phyloP scores from a whole-genome alignment of 2,329 filamentous ascomycete species.

The Rhexocercosporidium sp. region DNA sequence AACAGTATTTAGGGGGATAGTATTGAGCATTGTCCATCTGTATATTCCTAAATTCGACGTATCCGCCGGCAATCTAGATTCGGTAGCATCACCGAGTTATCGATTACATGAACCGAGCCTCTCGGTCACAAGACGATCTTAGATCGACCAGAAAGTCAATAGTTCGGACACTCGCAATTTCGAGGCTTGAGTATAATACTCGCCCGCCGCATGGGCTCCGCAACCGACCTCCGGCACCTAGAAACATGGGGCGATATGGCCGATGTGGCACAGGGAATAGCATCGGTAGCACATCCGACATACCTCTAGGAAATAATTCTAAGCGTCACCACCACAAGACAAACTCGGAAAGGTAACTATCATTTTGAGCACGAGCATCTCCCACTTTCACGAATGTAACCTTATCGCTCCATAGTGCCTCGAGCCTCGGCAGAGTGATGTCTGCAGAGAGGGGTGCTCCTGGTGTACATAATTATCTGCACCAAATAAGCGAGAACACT shows the following conservation, averaged over 20 bases:
- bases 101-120: neutral
- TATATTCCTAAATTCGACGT: too few species aligned
- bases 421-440: neutral
- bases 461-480: too few species aligned
- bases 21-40: too few species aligned
- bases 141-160: neutral
- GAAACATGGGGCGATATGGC: neutral
- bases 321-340: neutral
- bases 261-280: neutral
- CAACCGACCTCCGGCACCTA: constrained; percentile 1
- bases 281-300: neutral
- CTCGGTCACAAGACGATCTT: neutral
- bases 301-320: too few species aligned
- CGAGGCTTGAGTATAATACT: neutral
- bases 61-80: neutral
- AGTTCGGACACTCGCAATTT: neutral
- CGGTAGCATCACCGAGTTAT: neutral
- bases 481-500: too few species aligned
- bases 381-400: neutral
- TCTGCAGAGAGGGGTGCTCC: neutral
- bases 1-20: too few species aligned
- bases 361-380: neutral
- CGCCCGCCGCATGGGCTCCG: neutral
- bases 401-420: neutral
- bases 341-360: too few species aligned